These are phyloP conservation scores for Leccinum broughii DNA, from an alignment of 768 basidiomycete species.

Conservation along the genomic window DNA sequence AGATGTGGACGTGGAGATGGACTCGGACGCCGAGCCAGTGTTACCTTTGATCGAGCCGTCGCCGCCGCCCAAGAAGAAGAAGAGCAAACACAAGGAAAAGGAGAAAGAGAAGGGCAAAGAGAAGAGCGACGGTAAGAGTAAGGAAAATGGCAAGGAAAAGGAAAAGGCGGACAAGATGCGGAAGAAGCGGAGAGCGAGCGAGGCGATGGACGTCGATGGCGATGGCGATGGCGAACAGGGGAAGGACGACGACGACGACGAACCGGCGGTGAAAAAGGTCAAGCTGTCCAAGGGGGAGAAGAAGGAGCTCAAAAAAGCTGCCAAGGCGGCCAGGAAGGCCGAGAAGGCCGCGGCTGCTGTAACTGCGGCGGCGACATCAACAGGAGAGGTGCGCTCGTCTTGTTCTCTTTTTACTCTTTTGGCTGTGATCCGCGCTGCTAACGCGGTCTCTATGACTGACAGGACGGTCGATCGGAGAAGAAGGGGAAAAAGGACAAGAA, in stretches of 20 bases:
- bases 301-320: slow-evolving; percentile 79
- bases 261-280: slow-evolving; percentile 62
- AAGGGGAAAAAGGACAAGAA: slow-evolving; percentile 43
- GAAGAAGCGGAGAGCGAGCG: slow-evolving; percentile 69
- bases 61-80: slow-evolving; percentile 63
- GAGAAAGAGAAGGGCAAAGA: slow-evolving; percentile 5
- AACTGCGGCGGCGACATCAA: background rate
- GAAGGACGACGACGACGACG: slow-evolving; percentile 35
- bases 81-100: slow-evolving; percentile 40
- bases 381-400: slow-evolving; percentile 37
- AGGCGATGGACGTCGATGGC: slow-evolving; percentile 64
- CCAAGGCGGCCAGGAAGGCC: slow-evolving; percentile 62
- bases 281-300: slow-evolving; percentile 85
- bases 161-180: slow-evolving; percentile 6
- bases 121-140: slow-evolving; percentile 3
- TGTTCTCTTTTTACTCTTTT: slow-evolving; percentile 6
- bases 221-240: slow-evolving; percentile 37
- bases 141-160: background rate
- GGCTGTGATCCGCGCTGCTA: slow-evolving; percentile 1
- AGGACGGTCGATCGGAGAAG: slow-evolving; percentile 32
- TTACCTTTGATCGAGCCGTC: slow-evolving; percentile 61
- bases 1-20: slow-evolving; percentile 45
- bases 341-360: slow-evolving; percentile 36
- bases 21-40: slow-evolving; percentile 38
- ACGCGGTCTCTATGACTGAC: background rate